phyloP scores from a whole-genome alignment of 495 filamentous ascomycete genomes.

The Penicillium diatomitis region DNA sequence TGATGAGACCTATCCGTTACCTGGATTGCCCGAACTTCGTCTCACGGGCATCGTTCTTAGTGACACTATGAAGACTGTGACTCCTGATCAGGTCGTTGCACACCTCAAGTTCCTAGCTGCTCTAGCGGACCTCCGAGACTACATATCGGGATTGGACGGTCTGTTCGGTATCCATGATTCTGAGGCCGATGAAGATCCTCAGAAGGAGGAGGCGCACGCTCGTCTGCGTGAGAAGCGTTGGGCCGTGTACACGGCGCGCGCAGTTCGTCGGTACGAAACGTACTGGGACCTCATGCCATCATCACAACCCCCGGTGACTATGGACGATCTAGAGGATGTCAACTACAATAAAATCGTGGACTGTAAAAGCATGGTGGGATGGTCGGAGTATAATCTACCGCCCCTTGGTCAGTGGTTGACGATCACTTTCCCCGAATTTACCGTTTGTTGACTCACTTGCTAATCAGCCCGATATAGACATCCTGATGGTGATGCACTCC shows the following conservation, averaged over 20 bases:
- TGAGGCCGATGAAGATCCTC: slow-evolving; percentile 19
- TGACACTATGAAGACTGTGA: background rate
- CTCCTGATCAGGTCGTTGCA: slow-evolving; percentile 46
- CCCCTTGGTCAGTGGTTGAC: slow-evolving; percentile 15
- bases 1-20: no score
- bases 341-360: slow-evolving; percentile 10
- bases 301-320: slow-evolving; percentile 6
- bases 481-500: slow-evolving; percentile 83
- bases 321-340: slow-evolving; percentile 2
- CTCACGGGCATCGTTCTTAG: no score
- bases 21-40: no score
- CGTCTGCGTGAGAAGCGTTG: slow-evolving; percentile 67
- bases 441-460: background rate
- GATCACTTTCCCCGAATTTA: background rate
- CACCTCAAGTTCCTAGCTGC: slow-evolving; percentile 71
- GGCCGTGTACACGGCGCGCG: slow-evolving; percentile 63
- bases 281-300: slow-evolving; percentile 51
- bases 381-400: slow-evolving; percentile 14
- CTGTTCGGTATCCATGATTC: slow-evolving; percentile 55
- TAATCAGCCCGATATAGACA: slow-evolving; percentile 37
- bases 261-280: slow-evolving; percentile 59
- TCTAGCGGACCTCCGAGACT: slow-evolving; percentile 57
- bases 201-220: slow-evolving; percentile 12
- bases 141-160: slow-evolving; percentile 54
- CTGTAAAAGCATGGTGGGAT: slow-evolving; percentile 7